Conservation (phyloP, 768 basidiomycete species). For the Russula brevipes region DNA sequence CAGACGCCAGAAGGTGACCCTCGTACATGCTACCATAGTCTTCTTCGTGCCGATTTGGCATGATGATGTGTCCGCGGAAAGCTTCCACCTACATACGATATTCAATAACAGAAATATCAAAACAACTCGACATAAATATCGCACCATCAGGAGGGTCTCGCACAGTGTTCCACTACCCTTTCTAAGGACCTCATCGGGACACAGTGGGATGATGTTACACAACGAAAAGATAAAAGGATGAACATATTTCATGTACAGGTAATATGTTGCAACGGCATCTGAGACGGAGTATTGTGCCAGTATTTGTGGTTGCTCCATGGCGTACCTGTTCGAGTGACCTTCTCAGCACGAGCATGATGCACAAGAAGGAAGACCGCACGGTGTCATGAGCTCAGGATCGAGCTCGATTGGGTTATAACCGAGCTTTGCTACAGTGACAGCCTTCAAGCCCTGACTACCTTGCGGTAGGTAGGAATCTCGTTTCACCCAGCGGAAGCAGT, state of each 20-base stretch:
- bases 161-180: constrained; percentile 97
- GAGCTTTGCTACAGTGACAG: constrained; percentile 91
- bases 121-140: constrained; percentile 24
- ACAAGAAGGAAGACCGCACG: constrained; percentile 49
- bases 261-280: constrained; percentile 99
- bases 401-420: constrained; percentile 97
- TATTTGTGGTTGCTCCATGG: constrained; percentile 88
- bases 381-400: constrained; percentile 98
- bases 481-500: constrained; percentile 99
- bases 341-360: not conserved
- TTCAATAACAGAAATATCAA: not conserved
- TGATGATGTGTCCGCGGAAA: constrained; percentile 84
- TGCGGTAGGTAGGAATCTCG: constrained; percentile 98
- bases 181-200: constrained; percentile 91
- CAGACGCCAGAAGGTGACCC: constrained; percentile 92
- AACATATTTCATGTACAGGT: constrained; percentile 99
- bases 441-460: constrained; percentile 97
- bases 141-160: constrained; percentile 95
- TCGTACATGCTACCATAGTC: constrained; percentile 88
- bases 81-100: constrained; percentile 76
- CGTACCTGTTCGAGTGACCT: constrained; percentile 58
- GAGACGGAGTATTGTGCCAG: constrained; percentile 98
- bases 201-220: constrained; percentile 97
- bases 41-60: constrained; percentile 97
- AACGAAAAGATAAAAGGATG: constrained; percentile 99